Evolutionary conservation across 2,329 filamentous ascomycete genomes (phyloP), one percentile per base, ranked within the genome.

Genomic region (Podosphaera aphanis): DNA sequence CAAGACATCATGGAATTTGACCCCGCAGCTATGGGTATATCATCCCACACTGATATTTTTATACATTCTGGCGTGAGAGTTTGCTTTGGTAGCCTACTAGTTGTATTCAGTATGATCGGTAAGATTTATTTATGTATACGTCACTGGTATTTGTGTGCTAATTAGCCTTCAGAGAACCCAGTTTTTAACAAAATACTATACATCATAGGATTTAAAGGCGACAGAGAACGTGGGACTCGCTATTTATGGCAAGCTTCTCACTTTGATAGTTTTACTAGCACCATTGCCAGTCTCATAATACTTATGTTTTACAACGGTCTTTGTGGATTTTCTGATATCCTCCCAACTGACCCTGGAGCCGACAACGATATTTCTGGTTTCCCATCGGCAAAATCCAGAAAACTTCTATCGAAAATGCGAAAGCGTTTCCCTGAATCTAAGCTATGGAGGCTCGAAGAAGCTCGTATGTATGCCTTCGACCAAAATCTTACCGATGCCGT

Each of bases 191-290:
- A 76, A 47, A 71, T 98, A 1, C 68, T 95, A 3, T 83, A 79
- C 48, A 79, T 95, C 37, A 80, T 94, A 25, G 90, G 90, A 1
- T 95, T 95, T 63, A 77, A 74, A 49, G 90, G 90, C 27, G 86
- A 95, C 59, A 78, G 86, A 38, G 75, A 83, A 50, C 71, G 79
- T 35, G 90, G 86, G 8, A 69, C 94, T 27, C 68, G 71, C 35
- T 80, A 94, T 73, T 73, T 98, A 3, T 98, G 90, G 90, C 77
- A 83, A 58, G 83, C 84, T 11, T 85, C 83, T 19, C 76, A 77
- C 43, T 90, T 86, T 59, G 64, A 77, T 50, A 93, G 93, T 59
- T 73, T 95, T 56, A 92, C 94, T 57, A 88, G 86, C n/a, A 88
- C 83, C 5, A 79, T 95, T 57, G 78, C 86, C 0, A 83, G 79